Evolutionary conservation across 2,329 filamentous ascomycete species (phyloP), one percentile per base, ranked within the genome.

Genomic region (Aplosporella prunicola): DNA sequence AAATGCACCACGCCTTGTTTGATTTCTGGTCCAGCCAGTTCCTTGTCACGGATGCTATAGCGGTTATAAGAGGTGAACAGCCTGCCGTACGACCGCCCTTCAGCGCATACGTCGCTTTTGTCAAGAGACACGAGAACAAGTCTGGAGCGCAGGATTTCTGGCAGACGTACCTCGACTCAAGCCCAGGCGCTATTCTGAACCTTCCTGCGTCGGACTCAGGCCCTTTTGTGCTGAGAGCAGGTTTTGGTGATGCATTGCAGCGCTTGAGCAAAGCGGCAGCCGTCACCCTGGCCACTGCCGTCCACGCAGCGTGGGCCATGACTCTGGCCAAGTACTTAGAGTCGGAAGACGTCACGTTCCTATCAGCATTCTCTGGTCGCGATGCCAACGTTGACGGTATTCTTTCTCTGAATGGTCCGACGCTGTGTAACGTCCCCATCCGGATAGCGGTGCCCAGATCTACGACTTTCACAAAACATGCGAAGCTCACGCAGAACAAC

Each of bases 21-120:
- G 42, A 43, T 30, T 45, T 41, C 37, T 44, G 43, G 43, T 43
- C 43, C 13, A 20, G 31, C 13, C 32, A 23, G 13, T 45, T 45
- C 38, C 32, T 45, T 9, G 37, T 33, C 18, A 17, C 37, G 16
- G 41, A 41, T n/a, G 41, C 38, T 9, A 32, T 33, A 16, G 34
- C 33, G 11, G 31, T 24, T 10, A 22, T 27, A 16, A 15, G 14
- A 10, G 23, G 20, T 10, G 13, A 17, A 9, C 5, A 15, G 10
- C 23, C 5, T 18, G 5, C 14, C 15, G 14, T 11, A 22, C 24
- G 39, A n/a, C 7, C 32, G 3, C 25, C 32, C 3, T 41, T 41
- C 32, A 27, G 23, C 8, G 9, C 16, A 14, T 41, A 30, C 18
- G 39, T 41, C 5, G 9, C 9, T n/a, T 31, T 15, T 13, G 11